Conservation (phyloP, 2,329 filamentous ascomycete genomes). For the Blastomyces gilchristii region DNA sequence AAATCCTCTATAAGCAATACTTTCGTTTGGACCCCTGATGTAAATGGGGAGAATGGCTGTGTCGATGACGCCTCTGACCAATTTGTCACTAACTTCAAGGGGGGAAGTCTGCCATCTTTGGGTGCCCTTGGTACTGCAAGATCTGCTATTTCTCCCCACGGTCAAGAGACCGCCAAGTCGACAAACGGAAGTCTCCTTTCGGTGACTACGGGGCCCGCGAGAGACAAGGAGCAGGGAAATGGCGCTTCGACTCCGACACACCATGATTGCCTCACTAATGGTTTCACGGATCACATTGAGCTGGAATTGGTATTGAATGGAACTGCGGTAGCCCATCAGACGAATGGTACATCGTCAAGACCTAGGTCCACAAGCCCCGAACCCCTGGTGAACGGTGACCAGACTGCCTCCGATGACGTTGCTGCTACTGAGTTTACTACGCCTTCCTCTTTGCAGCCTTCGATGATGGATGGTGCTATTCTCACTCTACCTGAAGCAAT, state of each 20-base stretch:
- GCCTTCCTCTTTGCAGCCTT: slow-evolving; percentile 24
- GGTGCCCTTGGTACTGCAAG: slow-evolving; percentile 49
- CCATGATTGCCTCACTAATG: slow-evolving; percentile 2
- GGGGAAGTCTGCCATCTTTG: slow-evolving; percentile 44
- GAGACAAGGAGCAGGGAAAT: slow-evolving; percentile 24
- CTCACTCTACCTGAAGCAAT: slow-evolving; percentile 23
- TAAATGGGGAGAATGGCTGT: slow-evolving; percentile 34
- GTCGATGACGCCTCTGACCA: slow-evolving; percentile 33
- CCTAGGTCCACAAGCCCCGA: slow-evolving; percentile 22
- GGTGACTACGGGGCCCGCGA: slow-evolving; percentile 26
- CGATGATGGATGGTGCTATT: slow-evolving; percentile 25
- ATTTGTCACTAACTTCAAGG: slow-evolving; percentile 31
- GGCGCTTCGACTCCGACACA: neutral
- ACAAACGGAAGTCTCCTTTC: slow-evolving; percentile 42
- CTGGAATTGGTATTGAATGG: neutral
- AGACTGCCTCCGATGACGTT: slow-evolving; percentile 24
- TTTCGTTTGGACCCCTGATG: slow-evolving; percentile 36
- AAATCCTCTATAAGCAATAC: slow-evolving; percentile 37
- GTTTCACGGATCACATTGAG: neutral
- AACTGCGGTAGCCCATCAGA: neutral
- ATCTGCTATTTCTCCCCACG: slow-evolving; percentile 36
- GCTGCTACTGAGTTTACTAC: slow-evolving; percentile 22
- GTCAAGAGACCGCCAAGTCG: slow-evolving; percentile 31
- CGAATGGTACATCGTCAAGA: neutral
- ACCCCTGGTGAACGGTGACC: slow-evolving; percentile 26